A percentile compares a stretch with the other conserved stretches of the same genome.
Conservation (phyloP, 2,329 filamentous ascomycete species). For the Chrysoporthe deuterocubensis region DNA sequence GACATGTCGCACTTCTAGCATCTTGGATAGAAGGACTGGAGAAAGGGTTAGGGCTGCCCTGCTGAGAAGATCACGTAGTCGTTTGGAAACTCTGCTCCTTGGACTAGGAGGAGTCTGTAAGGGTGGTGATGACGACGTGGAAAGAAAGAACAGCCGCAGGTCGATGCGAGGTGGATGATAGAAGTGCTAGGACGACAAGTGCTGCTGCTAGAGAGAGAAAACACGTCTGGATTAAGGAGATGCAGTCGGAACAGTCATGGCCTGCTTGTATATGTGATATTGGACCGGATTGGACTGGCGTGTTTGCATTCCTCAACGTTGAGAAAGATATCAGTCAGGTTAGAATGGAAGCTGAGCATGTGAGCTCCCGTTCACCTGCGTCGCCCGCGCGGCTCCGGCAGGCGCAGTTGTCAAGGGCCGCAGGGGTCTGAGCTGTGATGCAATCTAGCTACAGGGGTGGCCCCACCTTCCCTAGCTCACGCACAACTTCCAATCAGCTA, state of each 20-base stretch:
- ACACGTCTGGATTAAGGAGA: not conserved
- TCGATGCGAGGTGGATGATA: not conserved
- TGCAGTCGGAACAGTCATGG: not conserved
- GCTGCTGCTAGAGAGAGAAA: not conserved
- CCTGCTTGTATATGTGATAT: not conserved
- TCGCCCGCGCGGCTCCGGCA: not conserved
- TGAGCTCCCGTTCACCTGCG: slow-evolving; percentile 10
- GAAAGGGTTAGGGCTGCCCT: slow-evolving; percentile 6
- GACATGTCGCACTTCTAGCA: slow-evolving; percentile 35
- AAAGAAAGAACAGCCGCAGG: not conserved
- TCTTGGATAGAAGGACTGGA: slow-evolving; percentile 20
- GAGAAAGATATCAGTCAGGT: not conserved
- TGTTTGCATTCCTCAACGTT: not conserved
- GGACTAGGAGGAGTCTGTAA: slow-evolving; percentile 8
- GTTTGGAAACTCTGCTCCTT: no score
- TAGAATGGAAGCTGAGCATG: slow-evolving; percentile 12
- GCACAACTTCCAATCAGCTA: not conserved
- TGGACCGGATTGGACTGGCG: not conserved
- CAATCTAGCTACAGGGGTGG: slow-evolving; percentile 2
- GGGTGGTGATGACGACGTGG: slow-evolving; percentile 5
- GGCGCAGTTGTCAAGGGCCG: not conserved
- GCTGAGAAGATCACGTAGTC: not conserved
- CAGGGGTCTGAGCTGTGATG: slow-evolving; percentile 12
- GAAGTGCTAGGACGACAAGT: not conserved
- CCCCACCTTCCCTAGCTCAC: slow-evolving; percentile 4